Conservation (phyloP, 805 yeast species). For the Lipomyces starkeyi region DNA sequence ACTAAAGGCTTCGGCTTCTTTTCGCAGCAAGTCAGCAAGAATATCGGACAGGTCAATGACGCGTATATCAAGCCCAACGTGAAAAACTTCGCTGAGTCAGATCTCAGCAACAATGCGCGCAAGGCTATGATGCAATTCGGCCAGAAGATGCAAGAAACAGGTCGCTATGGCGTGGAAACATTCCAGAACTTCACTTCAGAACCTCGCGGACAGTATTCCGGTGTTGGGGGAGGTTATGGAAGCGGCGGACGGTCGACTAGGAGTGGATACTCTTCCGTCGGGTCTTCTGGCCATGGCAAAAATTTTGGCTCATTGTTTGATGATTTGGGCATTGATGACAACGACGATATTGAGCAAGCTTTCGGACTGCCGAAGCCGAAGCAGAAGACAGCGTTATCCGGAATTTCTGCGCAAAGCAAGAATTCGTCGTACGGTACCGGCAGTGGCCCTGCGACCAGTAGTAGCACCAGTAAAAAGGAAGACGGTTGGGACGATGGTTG, state of each 20-base stretch:
- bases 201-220: slow-evolving; percentile 16
- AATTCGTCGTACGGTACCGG: slow-evolving; percentile 7
- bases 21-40: slow-evolving; percentile 81
- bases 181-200: slow-evolving; percentile 60
- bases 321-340: slow-evolving; percentile 53
- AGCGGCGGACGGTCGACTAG: not conserved
- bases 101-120: slow-evolving; percentile 77
- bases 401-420: slow-evolving; percentile 44
- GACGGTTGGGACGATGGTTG: slow-evolving; percentile 37
- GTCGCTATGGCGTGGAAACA: slow-evolving; percentile 74
- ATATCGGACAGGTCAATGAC: slow-evolving; percentile 84
- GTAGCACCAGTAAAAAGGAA: slow-evolving; percentile 10
- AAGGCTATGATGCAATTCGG: slow-evolving; percentile 98
- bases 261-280: slow-evolving; percentile 20
- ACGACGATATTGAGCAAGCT: slow-evolving; percentile 60
- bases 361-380: slow-evolving; percentile 68
- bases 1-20: slow-evolving; percentile 94
- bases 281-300: slow-evolving; percentile 48
- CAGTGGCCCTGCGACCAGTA: slow-evolving; percentile 12
- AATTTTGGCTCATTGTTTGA: slow-evolving; percentile 56
- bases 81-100: slow-evolving; percentile 78
- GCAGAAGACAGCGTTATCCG: slow-evolving; percentile 62
- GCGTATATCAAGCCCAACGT: slow-evolving; percentile 90
- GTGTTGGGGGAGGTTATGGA: not conserved
- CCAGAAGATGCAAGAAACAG: slow-evolving; percentile 88